Evolutionary conservation across 176 grass and related monocot species (phyloP), one percentile per base, ranked within the genome.

Genomic region (maize (Zea mays)): DNA sequence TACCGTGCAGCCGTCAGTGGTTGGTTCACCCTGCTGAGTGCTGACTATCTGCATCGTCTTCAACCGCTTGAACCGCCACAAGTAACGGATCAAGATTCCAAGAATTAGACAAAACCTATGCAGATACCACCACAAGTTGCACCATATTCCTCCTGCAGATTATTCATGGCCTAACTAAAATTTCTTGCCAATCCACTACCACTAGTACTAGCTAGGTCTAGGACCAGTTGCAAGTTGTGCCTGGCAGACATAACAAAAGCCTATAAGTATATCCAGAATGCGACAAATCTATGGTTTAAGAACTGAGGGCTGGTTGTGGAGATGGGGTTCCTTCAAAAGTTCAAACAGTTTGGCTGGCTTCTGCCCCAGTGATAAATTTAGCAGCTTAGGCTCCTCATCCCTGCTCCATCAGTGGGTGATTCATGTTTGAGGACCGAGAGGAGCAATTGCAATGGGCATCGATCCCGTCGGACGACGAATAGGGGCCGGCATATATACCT

Each of bases 41-140:
- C 61, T 85, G 67, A 57, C 48, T 83, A 72, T 45, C 33, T 3
- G 21, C 58, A 21, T 33, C 37, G 21, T 46, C 21, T 4, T 20
- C 11, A 54, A 71, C 68, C 75, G 36, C 49, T 64, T 79, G 68
- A 66, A 27, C 48, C 47, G 11, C 69, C 83, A 73, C 13, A 45
- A 79, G 60, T 56, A 55, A 37, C 69, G 76, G 76, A 85, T 65
- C 83, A 55, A 85, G 75, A 79, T 85, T 85, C 83, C 83, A 37
- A 43, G 54, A 71, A 64, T 58, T 13, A 72, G 41, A 20, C 33
- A 15, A 77, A 55, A 3, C 9, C 36, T n/a, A 66, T 20, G 39
- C 13, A 55, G 6, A 50, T 43, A 5, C 33, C 42, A 47, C 8
- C 15, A 49, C 15, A 49, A 48, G 21, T 76, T 76, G 46, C 33